Percentiles rank a stretch among this genome's conserved stretches.
phyloP scores from a whole-genome alignment of 2,329 filamentous ascomycete genomes.

The Parastagonospora avenae region DNA sequence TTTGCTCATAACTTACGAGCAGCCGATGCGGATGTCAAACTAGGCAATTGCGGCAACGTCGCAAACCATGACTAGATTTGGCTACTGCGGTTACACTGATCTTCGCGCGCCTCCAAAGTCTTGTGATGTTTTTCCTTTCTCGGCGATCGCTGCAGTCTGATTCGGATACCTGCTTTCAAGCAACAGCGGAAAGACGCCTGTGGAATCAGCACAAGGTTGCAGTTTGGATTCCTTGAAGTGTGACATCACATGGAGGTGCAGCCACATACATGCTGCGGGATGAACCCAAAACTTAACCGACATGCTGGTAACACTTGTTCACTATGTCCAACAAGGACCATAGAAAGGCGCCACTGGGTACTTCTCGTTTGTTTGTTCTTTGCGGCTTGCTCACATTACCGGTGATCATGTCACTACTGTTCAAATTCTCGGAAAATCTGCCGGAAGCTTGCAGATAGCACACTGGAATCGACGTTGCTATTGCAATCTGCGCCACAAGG shows the following conservation, averaged over 20 bases:
- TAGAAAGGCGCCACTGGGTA: background rate
- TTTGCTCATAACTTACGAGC: background rate
- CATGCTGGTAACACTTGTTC: slow-evolving; percentile 4
- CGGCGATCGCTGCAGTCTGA: background rate
- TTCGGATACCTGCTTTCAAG: slow-evolving; percentile 5
- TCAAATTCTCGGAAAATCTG: too few species aligned
- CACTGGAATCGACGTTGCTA: too few species aligned
- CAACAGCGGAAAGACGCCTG: slow-evolving; percentile 8
- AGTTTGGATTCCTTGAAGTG: slow-evolving; percentile 1
- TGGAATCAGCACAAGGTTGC: slow-evolving; percentile 10
- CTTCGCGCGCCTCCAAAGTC: background rate
- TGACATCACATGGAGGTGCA: slow-evolving; percentile 24
- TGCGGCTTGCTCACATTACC: background rate
- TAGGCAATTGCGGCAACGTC: slow-evolving; percentile 8
- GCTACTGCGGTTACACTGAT: background rate
- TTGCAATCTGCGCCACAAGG: too few species aligned
- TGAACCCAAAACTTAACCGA: slow-evolving; percentile 2
- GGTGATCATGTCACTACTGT: background rate
- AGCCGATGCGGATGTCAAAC: background rate
- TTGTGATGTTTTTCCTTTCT: slow-evolving; percentile 7
- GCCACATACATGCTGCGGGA: slow-evolving; percentile 5
- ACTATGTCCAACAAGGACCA: background rate
- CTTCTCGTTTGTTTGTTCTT: background rate
- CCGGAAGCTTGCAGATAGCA: too few species aligned
- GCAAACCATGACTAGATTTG: slow-evolving; percentile 12